Base-by-base conservation (phyloP, 257 asterid genomes). In the Dorcoceras hygrometricum region DNA sequence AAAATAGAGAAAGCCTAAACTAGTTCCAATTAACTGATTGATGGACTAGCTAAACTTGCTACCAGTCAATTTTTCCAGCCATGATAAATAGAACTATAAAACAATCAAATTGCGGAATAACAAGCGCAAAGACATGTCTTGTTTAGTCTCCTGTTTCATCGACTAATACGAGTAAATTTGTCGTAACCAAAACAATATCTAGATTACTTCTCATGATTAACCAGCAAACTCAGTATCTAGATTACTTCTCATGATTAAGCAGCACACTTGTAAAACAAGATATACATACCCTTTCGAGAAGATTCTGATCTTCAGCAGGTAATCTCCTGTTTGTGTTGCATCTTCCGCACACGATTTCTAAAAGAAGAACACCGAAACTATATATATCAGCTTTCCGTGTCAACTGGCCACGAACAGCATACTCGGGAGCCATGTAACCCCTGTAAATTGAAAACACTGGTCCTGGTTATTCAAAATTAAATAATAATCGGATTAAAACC, bases 351-450 rank as follows among this genome's bases (percentile, higher is more conserved):
- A 88, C 84, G 63, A 92, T 87, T 82, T 92, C 98, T 80, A 89
- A 63, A 23, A 89, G 82, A 59, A 92, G 95, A 72, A 92, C 77
- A 11, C 97, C 98, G 18, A 84, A 92, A 72, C 98, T 89, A 74
- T 86, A 92, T 62, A 93, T 62, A 80, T 93, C 97, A 14, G 96
- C 97, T 79, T 88, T 90, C 66, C 95, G 74, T 16, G 99, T 93
- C 80, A 93, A 76, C 77, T 83, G 87, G 24, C 96, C 97, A 26
- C 87, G 85, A 57, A 88, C 72, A 4, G 96, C 97, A 73, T 93
- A 93, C 75, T 93, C 99, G 4, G 99, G 97, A 28, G 99, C 99
- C 86, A 93, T 77, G 75, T 93, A 93, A 76, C 99, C 99, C 18
- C 99, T 93, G 79, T 63, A 71, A 62, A 73, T 26, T 36, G 46